Conservation (phyloP, 352 stramenopile genomes). For the Peronospora belbahrii region DNA sequence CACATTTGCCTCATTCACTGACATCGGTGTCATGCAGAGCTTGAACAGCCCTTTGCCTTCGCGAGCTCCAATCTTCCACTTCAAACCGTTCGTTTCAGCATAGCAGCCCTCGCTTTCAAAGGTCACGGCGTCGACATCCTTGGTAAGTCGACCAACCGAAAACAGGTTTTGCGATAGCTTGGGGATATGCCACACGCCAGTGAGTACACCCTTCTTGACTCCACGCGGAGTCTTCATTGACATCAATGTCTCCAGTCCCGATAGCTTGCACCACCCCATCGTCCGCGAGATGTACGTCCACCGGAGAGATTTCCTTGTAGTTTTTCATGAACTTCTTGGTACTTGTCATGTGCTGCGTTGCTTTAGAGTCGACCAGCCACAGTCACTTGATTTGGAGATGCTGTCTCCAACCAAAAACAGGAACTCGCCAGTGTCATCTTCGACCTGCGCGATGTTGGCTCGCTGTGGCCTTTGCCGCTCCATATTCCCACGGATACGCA, state of each 20-base stretch:
- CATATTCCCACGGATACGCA: too few relatives aligned
- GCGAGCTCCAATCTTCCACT: too few relatives aligned
- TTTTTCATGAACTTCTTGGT: background rate
- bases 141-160: background rate
- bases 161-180: background rate
- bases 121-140: background rate
- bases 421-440: too few relatives aligned
- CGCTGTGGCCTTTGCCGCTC: too few relatives aligned
- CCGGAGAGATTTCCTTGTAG: background rate
- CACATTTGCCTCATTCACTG: too few relatives aligned
- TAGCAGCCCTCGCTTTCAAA: background rate
- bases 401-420: too few relatives aligned
- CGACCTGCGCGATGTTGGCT: too few relatives aligned
- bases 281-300: background rate
- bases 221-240: background rate
- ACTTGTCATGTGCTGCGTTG: slow-evolving; percentile 9
- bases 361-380: slow-evolving; percentile 4
- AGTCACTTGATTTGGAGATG: too few relatives aligned
- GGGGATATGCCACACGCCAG: background rate
- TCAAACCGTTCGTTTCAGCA: too few relatives aligned
- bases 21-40: too few relatives aligned
- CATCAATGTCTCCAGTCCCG: background rate
- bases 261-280: background rate
- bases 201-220: background rate
- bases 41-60: background rate